Base-by-base conservation (phyloP, 2,329 filamentous ascomycete genomes). In the Cytospora mali region DNA sequence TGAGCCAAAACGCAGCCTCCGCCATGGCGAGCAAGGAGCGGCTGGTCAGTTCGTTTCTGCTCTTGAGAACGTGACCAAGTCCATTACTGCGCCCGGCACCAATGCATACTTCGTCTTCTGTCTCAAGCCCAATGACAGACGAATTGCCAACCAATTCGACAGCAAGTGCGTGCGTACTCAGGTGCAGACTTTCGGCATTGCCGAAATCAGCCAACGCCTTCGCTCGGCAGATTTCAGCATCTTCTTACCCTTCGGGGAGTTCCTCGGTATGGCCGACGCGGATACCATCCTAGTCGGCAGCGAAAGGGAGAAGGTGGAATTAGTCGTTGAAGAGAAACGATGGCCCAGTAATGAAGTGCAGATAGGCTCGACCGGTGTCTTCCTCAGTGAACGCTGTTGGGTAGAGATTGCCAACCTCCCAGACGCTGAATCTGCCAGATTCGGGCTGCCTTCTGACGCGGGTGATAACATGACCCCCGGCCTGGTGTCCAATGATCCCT, bases 91-190 rank as follows among this genome's bases (percentile, higher is more conserved):
- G 2, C 85, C 89, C 4, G 91, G 93, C 71, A 91, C 93, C 13
- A 99, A 99, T 71, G 86, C 90, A 0, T 99, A 99, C 76, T 98
- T 97, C 70, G 86, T 99, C 51, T 97, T 99, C 76, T 99, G 95
- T 72, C 78, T 99, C 67, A 99, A 99, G 77, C 94, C 95, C 25
- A 99, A 99, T 69, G 95, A 99, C 74, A 86, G 95, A 58, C 88
- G 95, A 55, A 99, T 99, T 68, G 94, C 95, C 66, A 99, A 99
- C 69, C 95, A 99, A 72, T 99, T 98, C 70, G 95, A 99, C 75
- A 97, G 93, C 84, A 98, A 98, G 76, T 99, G 95, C 73, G 95
- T 99, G 25, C 88, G 95, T 4, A 91, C 91, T 13, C 95, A 99
- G 73, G 85, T 99, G 1, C 94, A 98, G 73, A 96, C 93, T 0